These are phyloP conservation scores for Daldinia sp. DNA, from an alignment of 2,329 filamentous ascomycete species.

Conservation along the genomic window DNA sequence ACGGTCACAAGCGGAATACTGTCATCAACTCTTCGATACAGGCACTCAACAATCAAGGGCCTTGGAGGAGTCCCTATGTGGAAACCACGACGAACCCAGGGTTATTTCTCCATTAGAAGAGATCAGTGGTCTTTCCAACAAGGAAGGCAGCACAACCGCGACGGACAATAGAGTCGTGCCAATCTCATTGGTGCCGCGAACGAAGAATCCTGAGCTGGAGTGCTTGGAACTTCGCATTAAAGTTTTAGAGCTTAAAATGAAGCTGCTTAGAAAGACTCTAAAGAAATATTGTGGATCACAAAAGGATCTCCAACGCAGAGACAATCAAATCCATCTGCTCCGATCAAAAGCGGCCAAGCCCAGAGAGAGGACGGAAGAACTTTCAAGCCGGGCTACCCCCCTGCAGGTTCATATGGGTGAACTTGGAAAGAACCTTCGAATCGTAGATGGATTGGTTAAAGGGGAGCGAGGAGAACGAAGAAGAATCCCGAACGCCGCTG, in stretches of 20 bases:
- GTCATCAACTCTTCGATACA: too few relatives aligned
- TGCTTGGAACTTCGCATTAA: not conserved
- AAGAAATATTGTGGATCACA: too few relatives aligned
- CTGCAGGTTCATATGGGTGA: not conserved
- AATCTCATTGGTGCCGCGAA: too few relatives aligned
- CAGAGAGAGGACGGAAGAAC: not conserved
- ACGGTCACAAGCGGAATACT: not conserved
- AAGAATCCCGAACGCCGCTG: not conserved
- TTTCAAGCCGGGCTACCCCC: not conserved
- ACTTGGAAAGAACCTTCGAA: not conserved
- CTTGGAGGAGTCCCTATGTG: not conserved
- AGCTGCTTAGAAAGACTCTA: not conserved
- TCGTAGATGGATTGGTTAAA: not conserved
- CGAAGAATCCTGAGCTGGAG: not conserved
- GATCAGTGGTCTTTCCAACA: not conserved
- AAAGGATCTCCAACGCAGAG: too few relatives aligned
- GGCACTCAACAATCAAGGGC: not conserved
- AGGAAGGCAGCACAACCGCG: too few relatives aligned
- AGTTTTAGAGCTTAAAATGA: not conserved
- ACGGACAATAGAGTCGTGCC: too few relatives aligned
- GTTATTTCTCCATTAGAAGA: not conserved
- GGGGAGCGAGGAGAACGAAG: not conserved
- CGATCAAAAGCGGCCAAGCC: too few relatives aligned
- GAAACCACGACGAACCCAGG: not conserved
- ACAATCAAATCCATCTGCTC: too few relatives aligned